Base-by-base conservation (phyloP, 164 flowering plant species). In the Stephania japonica region DNA sequence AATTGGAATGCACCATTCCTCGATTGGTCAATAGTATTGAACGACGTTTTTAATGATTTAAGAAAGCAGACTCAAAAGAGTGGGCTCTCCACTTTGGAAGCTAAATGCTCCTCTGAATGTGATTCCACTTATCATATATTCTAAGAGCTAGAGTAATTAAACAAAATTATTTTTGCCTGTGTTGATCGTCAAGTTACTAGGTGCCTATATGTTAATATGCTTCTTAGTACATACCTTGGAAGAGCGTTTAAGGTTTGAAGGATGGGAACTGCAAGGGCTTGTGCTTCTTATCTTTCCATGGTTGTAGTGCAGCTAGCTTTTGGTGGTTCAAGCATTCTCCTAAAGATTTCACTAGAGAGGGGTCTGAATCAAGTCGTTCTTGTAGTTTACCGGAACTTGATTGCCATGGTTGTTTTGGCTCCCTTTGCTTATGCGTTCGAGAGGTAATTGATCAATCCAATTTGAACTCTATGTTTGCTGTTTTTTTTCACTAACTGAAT, bases 391-490 rank as follows among this genome's bases (percentile, higher is more conserved):
- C 75, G 90, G 5, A 86, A 87, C 71, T 12, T 85, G 16, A 76
- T 87, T 26, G 86, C 82, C 64, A 42, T 81, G 72, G 6, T 83
- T 61, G 42, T 85, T 13, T 72, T 85, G 53, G 87, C 72, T 1
- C 87, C 86, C 21, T 61, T 84, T 25, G 88, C 90, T 19, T 85
- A 83, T 76, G 68, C 79, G 4, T 72, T 83, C 8, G 88, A 84
- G 76, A 83, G 83, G 86, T 85, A 47, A 72, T 18, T n/a, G n/a
- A 56, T 56, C 8, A 2, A 56, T 18, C n/a, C 38, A 32, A 32
- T 2, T 32, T 32, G 38, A 32, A 32, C 38, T 32, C 38, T 32
- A 32, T 32, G 38, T 32, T 32, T 0, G 38, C 38, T 4, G 38
- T 32, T 32, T 32, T 32, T 32, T 32, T 32, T 4, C 38, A 1